A percentile compares a stretch with the other conserved stretches of the same genome.
Conservation (phyloP, 352 stramenopile species). For the Aphanomyces euteiches region DNA sequence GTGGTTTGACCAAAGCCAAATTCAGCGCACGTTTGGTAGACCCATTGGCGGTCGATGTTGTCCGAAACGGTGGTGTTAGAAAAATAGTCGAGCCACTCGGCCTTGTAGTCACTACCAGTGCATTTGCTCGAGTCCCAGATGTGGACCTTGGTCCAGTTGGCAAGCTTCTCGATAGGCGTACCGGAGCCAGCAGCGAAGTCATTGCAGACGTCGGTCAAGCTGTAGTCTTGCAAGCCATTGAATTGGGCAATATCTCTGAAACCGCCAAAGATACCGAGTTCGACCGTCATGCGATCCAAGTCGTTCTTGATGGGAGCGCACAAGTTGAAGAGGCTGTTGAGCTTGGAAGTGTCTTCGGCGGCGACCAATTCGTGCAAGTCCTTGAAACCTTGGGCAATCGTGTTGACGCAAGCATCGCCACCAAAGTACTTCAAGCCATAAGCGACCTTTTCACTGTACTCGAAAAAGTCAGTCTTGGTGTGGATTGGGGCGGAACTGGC, state of each 20-base stretch:
- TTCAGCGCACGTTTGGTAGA: constrained; percentile 29
- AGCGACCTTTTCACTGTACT: constrained; percentile 9
- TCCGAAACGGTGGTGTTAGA: background rate
- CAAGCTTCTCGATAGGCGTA: constrained; percentile 10
- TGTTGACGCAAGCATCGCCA: constrained; percentile 3
- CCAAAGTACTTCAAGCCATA: constrained; percentile 1
- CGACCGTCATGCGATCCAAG: constrained; percentile 6
- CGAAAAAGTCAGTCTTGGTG: constrained; percentile 17
- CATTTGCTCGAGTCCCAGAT: background rate
- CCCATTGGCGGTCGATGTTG: constrained; percentile 17
- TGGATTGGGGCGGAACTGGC: constrained; percentile 28
- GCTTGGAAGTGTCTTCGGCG: background rate
- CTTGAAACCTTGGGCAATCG: background rate
- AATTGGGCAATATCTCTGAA: background rate
- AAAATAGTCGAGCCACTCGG: background rate
- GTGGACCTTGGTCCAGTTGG: background rate
- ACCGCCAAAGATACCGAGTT: background rate
- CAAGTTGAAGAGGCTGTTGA: constrained; percentile 4
- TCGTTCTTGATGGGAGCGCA: constrained; percentile 5
- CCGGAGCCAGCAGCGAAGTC: background rate
- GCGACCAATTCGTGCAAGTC: background rate
- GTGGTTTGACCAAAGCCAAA: constrained; percentile 22
- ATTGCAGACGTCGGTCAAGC: background rate
- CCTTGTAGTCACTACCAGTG: background rate
- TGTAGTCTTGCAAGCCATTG: background rate